Base-by-base conservation (phyloP, 1,139 yeast species). In the Hyphopichia burtonii region DNA sequence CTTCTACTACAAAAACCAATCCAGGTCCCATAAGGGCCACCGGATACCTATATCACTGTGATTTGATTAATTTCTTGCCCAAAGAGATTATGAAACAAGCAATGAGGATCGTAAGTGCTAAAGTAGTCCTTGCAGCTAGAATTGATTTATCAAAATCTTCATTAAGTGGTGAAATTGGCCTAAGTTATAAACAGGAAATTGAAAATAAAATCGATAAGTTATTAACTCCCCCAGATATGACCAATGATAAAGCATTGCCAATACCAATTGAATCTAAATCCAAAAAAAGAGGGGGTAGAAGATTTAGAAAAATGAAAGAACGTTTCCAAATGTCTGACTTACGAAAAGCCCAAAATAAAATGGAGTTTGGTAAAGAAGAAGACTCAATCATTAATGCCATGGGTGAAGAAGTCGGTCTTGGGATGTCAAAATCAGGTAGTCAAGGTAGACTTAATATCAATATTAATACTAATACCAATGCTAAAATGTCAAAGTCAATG, bases 331-430 rank as follows among this genome's bases (percentile, higher is more conserved):
- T 86, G 74, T 85, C 96, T 0, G 96, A 90, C 41, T 60, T 87
- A 35, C 83, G 91, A 31, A 83, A 82, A 52, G 86, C 96, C 2
- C 96, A 89, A 53, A 90, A 91, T 58, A 79, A 87, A 52, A 76
- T 91, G 80, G 85, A 77, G 38, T 91, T 91, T 65, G 96, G 96
- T 7, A 76, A 82, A 51, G 71, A 73, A 46, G 95, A 87, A 57
- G 83, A 77, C 27, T 74, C 83, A 0, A 69, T 76, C 3, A 71
- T 73, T 46, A 89, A 84, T 50, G 71, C 79, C 0, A 83, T 70
- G 57, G 96, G 95, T 11, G 93, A 87, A 48, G 94, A 88, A 51
- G 71, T 86, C 33, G 96, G 96, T 0, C 56, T 88, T 42, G 96
- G 96, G 4, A 80, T 88, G 89, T 74, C 83, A 41, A 75, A 74